Evolutionary conservation across 768 basidiomycete species (phyloP), one percentile per base, ranked within the genome.

Genomic region (Boletus vinaceobasis): DNA sequence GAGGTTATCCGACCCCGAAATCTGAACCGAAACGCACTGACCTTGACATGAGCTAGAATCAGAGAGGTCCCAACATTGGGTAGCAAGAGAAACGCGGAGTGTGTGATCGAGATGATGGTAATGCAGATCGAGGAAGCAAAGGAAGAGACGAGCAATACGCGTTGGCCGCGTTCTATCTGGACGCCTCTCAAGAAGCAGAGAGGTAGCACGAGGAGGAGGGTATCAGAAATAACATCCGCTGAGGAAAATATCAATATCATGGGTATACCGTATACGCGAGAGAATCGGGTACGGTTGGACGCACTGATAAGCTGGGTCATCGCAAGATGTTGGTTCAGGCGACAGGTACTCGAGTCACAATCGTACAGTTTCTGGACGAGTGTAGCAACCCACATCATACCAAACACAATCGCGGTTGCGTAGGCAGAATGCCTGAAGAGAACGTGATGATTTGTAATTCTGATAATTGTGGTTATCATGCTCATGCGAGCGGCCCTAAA

Each of bases 111-210:
- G 33, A 56, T 29, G 3, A 52, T 15, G 33, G 60, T 50, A 37
- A 57, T 65, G 42, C 52, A 32, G 36, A 65, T 37, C 26, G 50
- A 62, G 17, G 57, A 55, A 5, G 52, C 39, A 32, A 57, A 64
- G 8, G 52, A 49, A 15, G 57, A 56, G 27, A 51, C 11, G 35
- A 62, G 23, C 35, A 51, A 33, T 43, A 53, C 35, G 14, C 45
- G 53, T 21, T 38, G 47, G 11, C 8, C 10, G 23, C 39, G 26
- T 5, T 38, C 33, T 14, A 65, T 43, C 39, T 50, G 55, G 21
- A 43, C 35, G 9, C 52, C 45, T 36, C 42, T 44, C 47, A 52
- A 49, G 21, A 48, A 33, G 4, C 23, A 38, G 26, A 60, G 29
- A 4, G 56, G 55, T 1, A 63, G 26, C 1, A 26, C 26, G 15